Evolutionary conservation across 805 yeast species (phyloP), one percentile per base, ranked within the genome.

Genomic region (Lipomyces orientalis): DNA sequence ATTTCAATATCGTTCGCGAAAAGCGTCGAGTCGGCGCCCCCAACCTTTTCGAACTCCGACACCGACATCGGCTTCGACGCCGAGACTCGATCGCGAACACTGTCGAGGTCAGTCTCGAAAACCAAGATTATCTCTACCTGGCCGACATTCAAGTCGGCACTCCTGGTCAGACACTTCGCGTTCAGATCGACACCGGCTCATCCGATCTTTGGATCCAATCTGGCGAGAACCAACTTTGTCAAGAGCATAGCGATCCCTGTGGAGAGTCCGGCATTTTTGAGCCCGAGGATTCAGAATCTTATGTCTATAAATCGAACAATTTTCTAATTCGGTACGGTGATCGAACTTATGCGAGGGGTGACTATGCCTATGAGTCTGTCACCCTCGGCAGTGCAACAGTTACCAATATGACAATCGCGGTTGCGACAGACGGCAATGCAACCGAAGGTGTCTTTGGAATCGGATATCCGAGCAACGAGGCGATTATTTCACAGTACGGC

Each of bases 151-250:
- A 74, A 34, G 64, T 90, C 7, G 95, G 95, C 10, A 84, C 91
- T 0, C 83, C 86, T 3, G 73, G 78, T 1, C 88, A 88, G 72
- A 75, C 79, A 3, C 80, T 89, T 6, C 79, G 79, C 1, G 86
- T 88, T 8, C 77, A 86, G 60, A 78, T 90, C 33, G 96, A 90
- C 75, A 90, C 94, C 3, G 96, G 95, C 2, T 89, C 93, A 0
- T 83, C 90, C 1, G 95, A 90, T 75, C 76, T 89, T 61, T 89
- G 92, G 91, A 85, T 89, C 57, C 66, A 69, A 63, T 62, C 71
- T 22, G 65, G 67, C 60, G 71, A 69, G 59, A 64, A 67, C 60
- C 43, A 52, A 62, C 69, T 79, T 78, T 68, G 71, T 74, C 63
- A 66, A 35, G 61, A 70, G 60, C 49, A 62, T 33, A 46, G 43